These are phyloP conservation scores for Metarhizium humberi DNA, from an alignment of 2,329 filamentous ascomycete genomes.

Conservation along the genomic window DNA sequence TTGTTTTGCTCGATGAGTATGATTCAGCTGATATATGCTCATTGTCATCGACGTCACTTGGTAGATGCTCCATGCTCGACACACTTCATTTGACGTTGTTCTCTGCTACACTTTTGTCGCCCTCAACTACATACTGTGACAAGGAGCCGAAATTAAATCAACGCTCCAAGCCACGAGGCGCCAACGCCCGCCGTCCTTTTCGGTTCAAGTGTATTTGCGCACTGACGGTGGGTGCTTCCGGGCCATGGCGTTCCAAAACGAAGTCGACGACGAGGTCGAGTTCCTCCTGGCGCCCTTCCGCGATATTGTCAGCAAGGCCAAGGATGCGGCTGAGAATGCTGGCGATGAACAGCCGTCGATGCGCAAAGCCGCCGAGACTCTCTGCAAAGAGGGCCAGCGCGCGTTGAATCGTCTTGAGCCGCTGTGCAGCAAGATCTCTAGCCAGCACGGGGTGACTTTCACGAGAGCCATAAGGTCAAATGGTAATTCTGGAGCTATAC, in stretches of 20 bases:
- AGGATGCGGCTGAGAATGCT: slow-evolving; percentile 36
- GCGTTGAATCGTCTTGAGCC: slow-evolving; percentile 43
- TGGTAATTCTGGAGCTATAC: slow-evolving; percentile 27
- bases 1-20: no score
- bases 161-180: neutral
- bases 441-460: slow-evolving; percentile 41
- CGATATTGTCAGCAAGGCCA: slow-evolving; percentile 43
- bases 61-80: no score
- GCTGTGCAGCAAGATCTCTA: slow-evolving; percentile 36
- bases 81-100: no score
- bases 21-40: no score
- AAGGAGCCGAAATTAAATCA: no score
- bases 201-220: neutral
- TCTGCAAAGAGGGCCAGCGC: slow-evolving; percentile 38
- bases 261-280: slow-evolving; percentile 29
- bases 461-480: slow-evolving; percentile 42
- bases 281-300: slow-evolving; percentile 42
- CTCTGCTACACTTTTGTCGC: no score
- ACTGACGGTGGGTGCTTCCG: neutral
- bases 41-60: no score
- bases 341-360: slow-evolving; percentile 30
- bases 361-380: slow-evolving; percentile 37
- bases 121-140: no score
- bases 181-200: neutral
- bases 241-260: neutral